Evolutionary conservation across 495 filamentous ascomycete species (phyloP), one percentile per base, ranked within the genome.

Genomic region (Trichocladium antarcticum): DNA sequence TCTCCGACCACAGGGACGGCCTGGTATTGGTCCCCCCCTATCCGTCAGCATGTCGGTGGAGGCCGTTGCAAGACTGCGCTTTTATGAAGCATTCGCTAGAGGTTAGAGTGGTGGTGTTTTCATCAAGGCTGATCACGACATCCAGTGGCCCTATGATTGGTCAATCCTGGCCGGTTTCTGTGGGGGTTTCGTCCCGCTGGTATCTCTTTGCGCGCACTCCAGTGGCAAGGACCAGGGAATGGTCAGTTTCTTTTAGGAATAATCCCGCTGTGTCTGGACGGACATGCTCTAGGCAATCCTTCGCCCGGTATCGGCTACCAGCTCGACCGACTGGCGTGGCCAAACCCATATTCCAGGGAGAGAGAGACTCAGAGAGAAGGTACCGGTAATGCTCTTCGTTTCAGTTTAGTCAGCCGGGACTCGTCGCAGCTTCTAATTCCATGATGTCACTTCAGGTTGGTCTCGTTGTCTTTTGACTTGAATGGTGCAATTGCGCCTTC

Each of bases 91-190:
- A 45, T 56, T 56, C 40, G 47, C 46, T 32, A 31, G 37, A 16
- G 19, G 10, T 46, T 49, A 49, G 50, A 55, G 56, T 56, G 59
- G 58, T 63, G 60, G 58, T 65, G 62, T 61, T 63, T 60, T 60
- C 53, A 37, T 11, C 36, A 46, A 57, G 51, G 49, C 51, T 54
- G 59, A 64, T 64, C 59, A 62, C 61, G 61, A 62, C 61, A 64
- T 64, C 61, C 55, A 32, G 57, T 17, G 31, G 31, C 34, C 3
- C 32, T 62, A 1, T 55, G 44, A 64, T 64, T 64, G 61, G 61
- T 21, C 61, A 53, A 57, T 52, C 5, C 3, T 5, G 24, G 20
- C 34, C 3, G 21, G 20, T 47, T 57, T 54, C 50, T 60, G 57
- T 62, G 59, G 61, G 59, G 52, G 53, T 54, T 42, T 41, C 24